These are phyloP conservation scores for Geotrichum reessii DNA, from an alignment of 1,139 yeast species.

Conservation along the genomic window DNA sequence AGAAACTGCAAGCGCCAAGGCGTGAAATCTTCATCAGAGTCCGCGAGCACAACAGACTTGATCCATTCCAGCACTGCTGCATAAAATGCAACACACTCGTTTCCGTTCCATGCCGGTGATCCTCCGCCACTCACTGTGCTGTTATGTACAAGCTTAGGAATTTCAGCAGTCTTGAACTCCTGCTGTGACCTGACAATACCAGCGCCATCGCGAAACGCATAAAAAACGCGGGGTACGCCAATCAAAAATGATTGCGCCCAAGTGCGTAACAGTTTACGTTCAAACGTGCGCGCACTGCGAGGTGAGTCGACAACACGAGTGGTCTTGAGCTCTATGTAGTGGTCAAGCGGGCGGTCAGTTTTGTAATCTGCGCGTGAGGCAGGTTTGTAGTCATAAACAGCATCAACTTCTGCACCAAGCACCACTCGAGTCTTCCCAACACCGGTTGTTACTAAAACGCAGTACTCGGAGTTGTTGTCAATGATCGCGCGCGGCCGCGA, in stretches of 20 bases:
- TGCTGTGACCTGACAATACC: slow-evolving; percentile 62
- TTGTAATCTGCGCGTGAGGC: slow-evolving; percentile 1
- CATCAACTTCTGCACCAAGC: slow-evolving; percentile 88
- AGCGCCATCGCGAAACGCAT: slow-evolving; percentile 80
- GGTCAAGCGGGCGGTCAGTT: slow-evolving; percentile 37
- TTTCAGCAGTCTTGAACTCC: slow-evolving; percentile 66
- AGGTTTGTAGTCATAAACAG: slow-evolving; percentile 77
- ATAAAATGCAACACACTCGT: slow-evolving; percentile 76
- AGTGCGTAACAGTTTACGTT: slow-evolving; percentile 61
- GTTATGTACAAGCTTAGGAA: slow-evolving; percentile 54
- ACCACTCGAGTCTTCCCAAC: slow-evolving; percentile 65
- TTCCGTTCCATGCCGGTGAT: slow-evolving; percentile 50
- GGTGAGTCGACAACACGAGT: slow-evolving; percentile 49
- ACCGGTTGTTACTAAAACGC: slow-evolving; percentile 75
- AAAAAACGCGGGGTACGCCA: slow-evolving; percentile 71
- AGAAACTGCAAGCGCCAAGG: slow-evolving; percentile 45
- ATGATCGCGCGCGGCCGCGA: slow-evolving; percentile 51
- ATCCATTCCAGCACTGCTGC: slow-evolving; percentile 83
- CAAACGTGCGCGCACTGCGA: slow-evolving; percentile 55
- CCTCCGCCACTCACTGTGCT: slow-evolving; percentile 27
- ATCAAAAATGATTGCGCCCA: slow-evolving; percentile 94
- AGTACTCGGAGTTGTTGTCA: slow-evolving; percentile 68
- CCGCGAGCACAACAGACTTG: slow-evolving; percentile 34
- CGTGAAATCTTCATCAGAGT: slow-evolving; percentile 48
- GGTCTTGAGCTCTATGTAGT: slow-evolving; percentile 85